These are phyloP conservation scores for Drosera capensis DNA, from an alignment of 148 eudicot species.

Conservation along the genomic window DNA sequence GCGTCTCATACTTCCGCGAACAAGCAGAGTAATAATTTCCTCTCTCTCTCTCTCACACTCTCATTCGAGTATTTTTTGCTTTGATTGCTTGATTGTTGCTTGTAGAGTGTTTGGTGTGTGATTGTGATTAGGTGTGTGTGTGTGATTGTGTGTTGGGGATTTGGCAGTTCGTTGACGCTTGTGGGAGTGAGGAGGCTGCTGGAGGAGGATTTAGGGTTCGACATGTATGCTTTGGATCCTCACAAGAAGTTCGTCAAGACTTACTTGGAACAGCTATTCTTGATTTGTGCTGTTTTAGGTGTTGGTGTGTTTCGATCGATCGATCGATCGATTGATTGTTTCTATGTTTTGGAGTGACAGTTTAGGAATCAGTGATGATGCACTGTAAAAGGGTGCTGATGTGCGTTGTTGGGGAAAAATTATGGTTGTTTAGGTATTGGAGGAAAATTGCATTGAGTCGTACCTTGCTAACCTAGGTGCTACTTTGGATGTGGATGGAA, in stretches of 20 bases:
- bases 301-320: not conserved
- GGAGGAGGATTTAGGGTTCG: constrained; percentile 82
- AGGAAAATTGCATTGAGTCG: too few species aligned
- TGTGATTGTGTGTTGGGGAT: too few species aligned
- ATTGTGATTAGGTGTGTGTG: constrained; percentile 2
- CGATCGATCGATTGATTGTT: too few species aligned
- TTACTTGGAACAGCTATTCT: constrained; percentile 42
- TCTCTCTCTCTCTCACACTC: constrained; percentile 8
- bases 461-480: too few species aligned
- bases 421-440: too few species aligned
- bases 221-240: constrained; percentile 48
- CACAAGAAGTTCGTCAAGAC: constrained; percentile 53
- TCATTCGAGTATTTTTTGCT: not conserved
- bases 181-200: constrained; percentile 62
- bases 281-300: not conserved
- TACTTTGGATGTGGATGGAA: too few species aligned
- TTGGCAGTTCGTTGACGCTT: constrained; percentile 73
- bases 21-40: constrained; percentile 44
- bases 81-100: not conserved
- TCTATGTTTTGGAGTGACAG: too few species aligned
- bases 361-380: too few species aligned
- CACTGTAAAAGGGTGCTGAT: too few species aligned
- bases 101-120: not conserved
- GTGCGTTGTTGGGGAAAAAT: too few species aligned
- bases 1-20: constrained; percentile 44